Base-by-base conservation (phyloP, 805 yeast species). In the Cyberlindnera subsufficiens region DNA sequence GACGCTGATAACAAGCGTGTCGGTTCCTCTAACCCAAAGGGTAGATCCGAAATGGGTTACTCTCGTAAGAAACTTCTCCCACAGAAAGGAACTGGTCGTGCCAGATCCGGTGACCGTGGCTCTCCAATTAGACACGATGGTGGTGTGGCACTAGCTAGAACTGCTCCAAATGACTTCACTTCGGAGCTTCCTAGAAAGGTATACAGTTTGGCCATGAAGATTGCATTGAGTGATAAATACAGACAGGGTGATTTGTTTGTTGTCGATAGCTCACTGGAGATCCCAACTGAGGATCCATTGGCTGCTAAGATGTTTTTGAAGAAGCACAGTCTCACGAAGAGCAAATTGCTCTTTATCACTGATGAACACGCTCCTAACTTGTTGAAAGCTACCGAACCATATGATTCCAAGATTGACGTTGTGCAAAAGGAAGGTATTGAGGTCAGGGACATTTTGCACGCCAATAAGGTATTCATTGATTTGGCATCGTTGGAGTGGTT, bases 71-170 rank as follows among this genome's bases (percentile, higher is more conserved):
- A 93, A 61, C 69, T 93, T 52, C 72, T 78, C 32, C 86, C 88
- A 27, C 99, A 93, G 67, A 93, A 93, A 66, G 98, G 98, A 46
- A 69, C 87, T 14, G 99, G 99, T 67, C 75, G 77, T 48, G 99
- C 99, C 42, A 82, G 99, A 72, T 83, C 79, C 42, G 99, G 99
- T 69, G 97, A 90, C 66, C 89, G 86, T 45, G 91, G 90, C 58
- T 87, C 96, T 19, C 99, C 99, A 39, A 84, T 82, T 36, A 81
- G 96, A 68, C 80, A 78, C 57, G 87, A 85, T 58, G 96, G 96
- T 62, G 89, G 91, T 41, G 74, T 82, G 54, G 97, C 98, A 0
- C 78, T 83, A 56, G 96, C 93, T 14, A 82, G 93, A 60, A 78
- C 76, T 42, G 96, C 96, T 3, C 96, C 96, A 38, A 88, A 85